Base-by-base conservation (phyloP, 2,329 filamentous ascomycete species). In the Teratosphaeria pseudoeucalypti region DNA sequence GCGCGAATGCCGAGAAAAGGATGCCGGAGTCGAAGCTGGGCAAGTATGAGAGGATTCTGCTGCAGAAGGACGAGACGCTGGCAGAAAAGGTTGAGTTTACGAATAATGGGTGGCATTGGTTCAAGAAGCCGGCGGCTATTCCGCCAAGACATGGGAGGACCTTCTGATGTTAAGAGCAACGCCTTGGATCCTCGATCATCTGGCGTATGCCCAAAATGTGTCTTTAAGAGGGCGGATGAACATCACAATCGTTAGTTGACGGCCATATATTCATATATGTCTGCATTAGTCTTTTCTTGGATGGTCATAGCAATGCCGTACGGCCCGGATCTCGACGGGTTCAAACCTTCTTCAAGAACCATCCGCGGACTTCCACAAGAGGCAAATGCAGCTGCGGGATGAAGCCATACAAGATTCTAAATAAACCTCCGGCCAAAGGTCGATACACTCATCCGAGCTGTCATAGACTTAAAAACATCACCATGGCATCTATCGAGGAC, bases 1-100 rank as follows among this genome's bases (percentile, higher is more conserved):
- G 55, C 7, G 57, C 58, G 27, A 57, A 59, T 4, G 49, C 58
- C 2, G 55, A 52, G 1, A 52, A 26, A 1, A 55, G 62, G 2
- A 67, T 71, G 65, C 63, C 61, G 10, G 69, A 70, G 54, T 66
- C 69, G 10, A 63, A 55, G 54, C 58, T 66, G 19, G 64, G 64
- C 5, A 47, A 27, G 34, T 66, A 58, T 56, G 64, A 66, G 58
- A 29, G 39, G 58, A 32, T 43, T 26, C 29, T 65, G 34, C 52
- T 65, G 58, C 26, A 60, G 55, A 60, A 61, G 37, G 63, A 65
- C 52, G 54, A 53, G 57, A 32, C 34, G 32, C 19, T 63, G 14
- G 63, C 63, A 11, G 19, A 61, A 27, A 47, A 60, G 54, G 56
- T 65, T 7, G 58, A 56, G 34, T 60, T 60, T 27, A 58, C 58